Base-by-base conservation (phyloP, 164 flowering plant genomes). In the Vitis rupestris region DNA sequence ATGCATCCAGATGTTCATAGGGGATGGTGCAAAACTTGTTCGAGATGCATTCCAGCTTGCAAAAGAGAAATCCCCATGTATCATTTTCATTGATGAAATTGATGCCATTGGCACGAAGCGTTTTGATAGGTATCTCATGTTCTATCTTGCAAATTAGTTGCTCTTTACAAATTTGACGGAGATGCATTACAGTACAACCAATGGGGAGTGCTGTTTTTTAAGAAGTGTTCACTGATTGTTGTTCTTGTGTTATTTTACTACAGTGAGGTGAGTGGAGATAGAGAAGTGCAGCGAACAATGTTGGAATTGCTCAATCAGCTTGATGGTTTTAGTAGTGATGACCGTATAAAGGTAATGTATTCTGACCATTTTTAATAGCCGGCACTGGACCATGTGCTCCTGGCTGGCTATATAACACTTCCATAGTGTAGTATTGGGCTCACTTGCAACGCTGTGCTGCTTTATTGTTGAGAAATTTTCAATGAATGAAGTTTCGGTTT, bases 101-200 rank as follows among this genome's bases (percentile, higher is more conserved):
- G 97, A 92, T 82, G 99, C 99, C 37, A 94, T 94, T 76, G 98
- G 98, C 12, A 92, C 97, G 13, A 92, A 94, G 80, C 88, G 98
- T 12, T 94, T 52, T 52, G 55, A 52, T 52, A 52, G 55, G 55
- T 15, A 52, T 52, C 14, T 52, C 55, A 0, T 52, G 14, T 52
- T 52, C 55, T 52, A 52, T 52, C n/a, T 8, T 15, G n/a, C 55
- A 52, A 52, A 15, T 52, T 11, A 9, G 44, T 37, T 37, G 44
- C 44, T 37, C 44, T 37, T 4, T 6, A 37, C 44, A 37, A 37
- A 37, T 37, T 37, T 37, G 44, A 37, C 1, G 44, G 44, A 37
- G 76, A 68, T 73, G 76, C 72, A 72, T 49, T 67, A 72, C 48
- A 57, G 72, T 1, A 68, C 68, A 63, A 73, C 68, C n/a, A 72